These are phyloP conservation scores for Zymoseptoria brevis DNA, from an alignment of 2,329 filamentous ascomycete species.

Conservation along the genomic window DNA sequence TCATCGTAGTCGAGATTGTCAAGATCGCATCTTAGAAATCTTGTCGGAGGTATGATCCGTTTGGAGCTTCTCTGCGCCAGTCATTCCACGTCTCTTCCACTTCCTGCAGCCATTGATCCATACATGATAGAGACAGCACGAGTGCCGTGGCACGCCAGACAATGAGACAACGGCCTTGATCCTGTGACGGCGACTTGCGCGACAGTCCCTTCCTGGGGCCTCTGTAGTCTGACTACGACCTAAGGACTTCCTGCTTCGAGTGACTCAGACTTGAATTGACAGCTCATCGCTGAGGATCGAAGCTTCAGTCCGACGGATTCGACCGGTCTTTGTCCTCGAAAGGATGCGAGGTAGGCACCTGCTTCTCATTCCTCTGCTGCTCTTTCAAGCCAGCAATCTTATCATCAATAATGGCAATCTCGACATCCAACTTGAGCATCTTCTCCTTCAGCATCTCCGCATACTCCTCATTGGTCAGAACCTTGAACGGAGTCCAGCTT, in stretches of 20 bases:
- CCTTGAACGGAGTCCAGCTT: conserved; percentile 63
- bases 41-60: background rate
- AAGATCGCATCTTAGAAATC: background rate
- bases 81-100: background rate
- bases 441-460: conserved; percentile 62
- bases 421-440: conserved; percentile 61
- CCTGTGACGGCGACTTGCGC: background rate
- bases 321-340: background rate
- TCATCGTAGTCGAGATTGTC: background rate
- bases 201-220: no score
- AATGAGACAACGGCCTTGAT: background rate
- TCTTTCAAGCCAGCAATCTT: conserved; percentile 51
- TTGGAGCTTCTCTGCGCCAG: background rate
- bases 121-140: background rate
- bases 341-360: background rate
- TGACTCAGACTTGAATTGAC: background rate
- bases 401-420: conserved; percentile 72
- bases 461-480: conserved; percentile 66
- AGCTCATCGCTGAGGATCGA: background rate
- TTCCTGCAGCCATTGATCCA: background rate
- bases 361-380: conserved; percentile 12
- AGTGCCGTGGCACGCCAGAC: background rate
- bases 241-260: background rate
- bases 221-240: background rate
- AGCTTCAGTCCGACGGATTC: background rate